Conservation (phyloP, 2,329 filamentous ascomycete genomes). For the Pseudocercospora pini-densiflorae region DNA sequence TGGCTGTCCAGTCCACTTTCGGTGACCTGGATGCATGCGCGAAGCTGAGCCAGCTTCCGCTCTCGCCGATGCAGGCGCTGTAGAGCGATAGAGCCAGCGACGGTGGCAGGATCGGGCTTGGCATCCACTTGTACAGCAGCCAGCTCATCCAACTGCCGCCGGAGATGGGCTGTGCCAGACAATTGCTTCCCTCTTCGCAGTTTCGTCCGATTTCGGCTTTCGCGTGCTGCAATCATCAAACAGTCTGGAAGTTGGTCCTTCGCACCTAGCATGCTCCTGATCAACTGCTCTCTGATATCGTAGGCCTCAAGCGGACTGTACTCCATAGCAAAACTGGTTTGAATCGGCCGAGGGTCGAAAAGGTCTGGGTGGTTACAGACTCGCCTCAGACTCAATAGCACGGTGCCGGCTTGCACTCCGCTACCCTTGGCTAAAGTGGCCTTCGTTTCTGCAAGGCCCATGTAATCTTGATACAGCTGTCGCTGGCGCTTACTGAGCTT, state of each 20-base stretch:
- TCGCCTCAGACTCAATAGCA: conserved; percentile 94
- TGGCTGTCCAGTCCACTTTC: conserved; percentile 24
- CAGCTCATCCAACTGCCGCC: conserved; percentile 28
- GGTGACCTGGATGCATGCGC: conserved; percentile 34
- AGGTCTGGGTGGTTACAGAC: conserved; percentile 98
- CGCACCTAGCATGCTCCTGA: conserved; percentile 59
- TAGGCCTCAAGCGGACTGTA: conserved; percentile 74
- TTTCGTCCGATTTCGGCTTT: conserved; percentile 23
- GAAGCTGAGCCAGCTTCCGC: conserved; percentile 34
- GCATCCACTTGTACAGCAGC: conserved; percentile 21
- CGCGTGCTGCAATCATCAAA: conserved; percentile 29
- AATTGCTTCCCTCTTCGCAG: conserved; percentile 32
- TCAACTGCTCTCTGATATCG: conserved; percentile 70
- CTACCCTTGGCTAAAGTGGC: conserved; percentile 90
- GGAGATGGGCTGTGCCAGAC: conserved; percentile 28
- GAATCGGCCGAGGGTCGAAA: conserved; percentile 93
- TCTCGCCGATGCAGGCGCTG: conserved; percentile 32
- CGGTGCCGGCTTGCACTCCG: conserved; percentile 97
- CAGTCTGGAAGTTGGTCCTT: conserved; percentile 17
- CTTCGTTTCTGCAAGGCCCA: conserved; percentile 86
- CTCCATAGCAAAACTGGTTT: conserved; percentile 91
- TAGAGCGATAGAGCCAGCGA: conserved; percentile 33
- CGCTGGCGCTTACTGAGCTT: conserved; percentile 93
- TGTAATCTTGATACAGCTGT: conserved; percentile 94
- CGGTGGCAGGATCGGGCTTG: conserved; percentile 32